phyloP scores from a whole-genome alignment of 768 basidiomycete genomes.

The Xerocomus potaroensis region DNA sequence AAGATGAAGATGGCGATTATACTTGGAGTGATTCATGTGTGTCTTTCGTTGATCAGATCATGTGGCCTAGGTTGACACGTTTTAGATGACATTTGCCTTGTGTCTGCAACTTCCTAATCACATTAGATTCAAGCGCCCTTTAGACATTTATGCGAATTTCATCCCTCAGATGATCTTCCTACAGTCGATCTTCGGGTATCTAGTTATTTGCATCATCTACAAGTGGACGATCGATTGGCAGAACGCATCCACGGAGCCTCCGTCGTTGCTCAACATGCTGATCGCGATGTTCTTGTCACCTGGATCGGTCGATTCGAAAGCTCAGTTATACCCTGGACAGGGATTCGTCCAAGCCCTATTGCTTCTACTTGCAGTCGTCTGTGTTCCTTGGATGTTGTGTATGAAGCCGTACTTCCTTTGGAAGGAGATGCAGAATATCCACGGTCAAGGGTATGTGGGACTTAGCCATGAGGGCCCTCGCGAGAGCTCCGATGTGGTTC shows the following conservation, averaged over 20 bases:
- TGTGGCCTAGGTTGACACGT: slow-evolving; percentile 8
- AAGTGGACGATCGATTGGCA: slow-evolving; percentile 97
- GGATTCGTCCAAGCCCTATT: slow-evolving; percentile 77
- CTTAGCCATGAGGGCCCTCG: slow-evolving; percentile 54
- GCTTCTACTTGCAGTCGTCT: slow-evolving; percentile 72
- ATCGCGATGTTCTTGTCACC: slow-evolving; percentile 96
- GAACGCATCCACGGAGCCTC: slow-evolving; percentile 60
- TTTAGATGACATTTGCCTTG: slow-evolving; percentile 96
- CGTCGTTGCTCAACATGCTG: slow-evolving; percentile 91
- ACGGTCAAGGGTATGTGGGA: slow-evolving; percentile 80
- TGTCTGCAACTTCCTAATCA: slow-evolving; percentile 97
- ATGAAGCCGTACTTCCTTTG: slow-evolving; percentile 89
- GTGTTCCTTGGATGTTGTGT: slow-evolving; percentile 93
- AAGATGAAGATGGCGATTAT: slow-evolving; percentile 99
- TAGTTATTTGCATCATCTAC: slow-evolving; percentile 91
- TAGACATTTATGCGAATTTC: slow-evolving; percentile 92
- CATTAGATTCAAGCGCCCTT: slow-evolving; percentile 81
- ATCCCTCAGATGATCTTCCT: slow-evolving; percentile 97
- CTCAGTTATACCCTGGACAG: slow-evolving; percentile 84
- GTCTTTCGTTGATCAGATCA: slow-evolving; percentile 27
- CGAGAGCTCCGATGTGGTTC: slow-evolving; percentile 53
- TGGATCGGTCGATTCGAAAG: slow-evolving; percentile 63
- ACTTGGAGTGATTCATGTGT: slow-evolving; percentile 90
- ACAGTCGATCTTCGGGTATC: slow-evolving; percentile 96
- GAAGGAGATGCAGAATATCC: slow-evolving; percentile 83